These are phyloP conservation scores for Phylloporus sp. DNA, from an alignment of 768 basidiomycete genomes.

Conservation along the genomic window DNA sequence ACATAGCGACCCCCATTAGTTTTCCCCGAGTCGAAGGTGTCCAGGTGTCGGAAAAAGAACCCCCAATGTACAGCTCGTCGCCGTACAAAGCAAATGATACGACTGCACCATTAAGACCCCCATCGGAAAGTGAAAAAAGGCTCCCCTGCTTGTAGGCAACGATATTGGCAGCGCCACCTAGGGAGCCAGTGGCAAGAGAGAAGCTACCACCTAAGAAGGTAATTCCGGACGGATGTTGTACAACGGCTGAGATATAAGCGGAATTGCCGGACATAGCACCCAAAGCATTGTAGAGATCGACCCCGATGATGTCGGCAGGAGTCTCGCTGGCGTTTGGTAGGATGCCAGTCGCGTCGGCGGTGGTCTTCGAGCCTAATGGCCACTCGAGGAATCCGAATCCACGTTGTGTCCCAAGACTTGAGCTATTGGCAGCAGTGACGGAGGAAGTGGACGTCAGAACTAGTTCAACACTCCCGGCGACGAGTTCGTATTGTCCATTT, in stretches of 20 bases:
- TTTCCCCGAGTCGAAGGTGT: slow-evolving; percentile 47
- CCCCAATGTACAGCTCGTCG: slow-evolving; percentile 78
- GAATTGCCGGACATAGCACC: slow-evolving; percentile 40
- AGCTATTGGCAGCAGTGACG: slow-evolving; percentile 25
- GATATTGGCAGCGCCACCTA: slow-evolving; percentile 63
- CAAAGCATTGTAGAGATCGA: slow-evolving; percentile 57
- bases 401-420: slow-evolving; percentile 33
- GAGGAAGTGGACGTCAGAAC: slow-evolving; percentile 54
- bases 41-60: slow-evolving; percentile 71
- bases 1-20: slow-evolving; percentile 61
- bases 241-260: slow-evolving; percentile 48
- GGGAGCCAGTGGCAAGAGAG: slow-evolving; percentile 49
- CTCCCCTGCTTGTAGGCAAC: slow-evolving; percentile 60
- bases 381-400: slow-evolving; percentile 91
- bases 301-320: slow-evolving; percentile 54
- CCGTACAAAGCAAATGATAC: slow-evolving; percentile 58
- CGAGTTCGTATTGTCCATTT: slow-evolving; percentile 68
- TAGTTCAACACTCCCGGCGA: slow-evolving; percentile 84
- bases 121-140: slow-evolving; percentile 47
- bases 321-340: slow-evolving; percentile 72
- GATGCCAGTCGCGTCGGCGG: slow-evolving; percentile 53
- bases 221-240: slow-evolving; percentile 58
- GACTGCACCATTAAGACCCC: slow-evolving; percentile 80
- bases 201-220: slow-evolving; percentile 80
- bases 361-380: slow-evolving; percentile 46